phyloP scores from a whole-genome alignment of 768 basidiomycete species.

The Leccinum subtestaceum region DNA sequence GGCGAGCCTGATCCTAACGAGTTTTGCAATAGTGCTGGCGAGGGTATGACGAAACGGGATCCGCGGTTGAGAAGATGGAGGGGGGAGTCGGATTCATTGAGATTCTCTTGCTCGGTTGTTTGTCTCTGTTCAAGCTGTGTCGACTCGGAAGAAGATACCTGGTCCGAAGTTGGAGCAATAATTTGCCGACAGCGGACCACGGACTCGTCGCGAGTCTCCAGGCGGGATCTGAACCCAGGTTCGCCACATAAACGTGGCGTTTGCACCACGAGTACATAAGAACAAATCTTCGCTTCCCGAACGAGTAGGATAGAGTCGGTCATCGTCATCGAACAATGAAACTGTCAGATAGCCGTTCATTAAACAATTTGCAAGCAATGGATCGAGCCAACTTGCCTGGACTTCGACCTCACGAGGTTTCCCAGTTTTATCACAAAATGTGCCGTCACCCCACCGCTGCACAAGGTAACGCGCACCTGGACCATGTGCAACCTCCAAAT shows the following conservation, averaged over 20 bases:
- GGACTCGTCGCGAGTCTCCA: constrained; percentile 63
- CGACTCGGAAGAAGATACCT: constrained; percentile 23
- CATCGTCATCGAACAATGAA: constrained; percentile 95
- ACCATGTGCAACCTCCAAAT: constrained; percentile 73
- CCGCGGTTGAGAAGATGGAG: constrained; percentile 47
- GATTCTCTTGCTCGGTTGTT: constrained; percentile 28
- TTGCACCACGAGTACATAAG: constrained; percentile 91
- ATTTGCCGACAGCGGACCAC: constrained; percentile 80
- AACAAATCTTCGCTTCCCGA: constrained; percentile 91
- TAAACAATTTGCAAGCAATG: constrained; percentile 2
- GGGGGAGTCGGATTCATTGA: constrained; percentile 57
- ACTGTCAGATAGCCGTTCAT: constrained; percentile 43
- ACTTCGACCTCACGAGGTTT: constrained; percentile 89
- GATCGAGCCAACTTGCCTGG: constrained; percentile 56
- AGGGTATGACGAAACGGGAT: constrained; percentile 46
- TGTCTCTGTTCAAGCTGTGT: constrained; percentile 32
- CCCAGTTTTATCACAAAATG: constrained; percentile 89
- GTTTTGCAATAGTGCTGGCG: constrained; percentile 15
- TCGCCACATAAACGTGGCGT: constrained; percentile 92
- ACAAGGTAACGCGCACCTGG: constrained; percentile 88
- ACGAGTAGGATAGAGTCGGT: constrained; percentile 87
- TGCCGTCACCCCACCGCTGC: constrained; percentile 89
- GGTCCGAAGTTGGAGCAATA: constrained; percentile 33
- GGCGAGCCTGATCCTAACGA: constrained; percentile 16
- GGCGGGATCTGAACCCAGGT: constrained; percentile 83